Percentiles rank a stretch among this genome's conserved stretches.
Conservation (phyloP, 192 early-diverging fungal species). For the Neocallimastix lanati region DNA sequence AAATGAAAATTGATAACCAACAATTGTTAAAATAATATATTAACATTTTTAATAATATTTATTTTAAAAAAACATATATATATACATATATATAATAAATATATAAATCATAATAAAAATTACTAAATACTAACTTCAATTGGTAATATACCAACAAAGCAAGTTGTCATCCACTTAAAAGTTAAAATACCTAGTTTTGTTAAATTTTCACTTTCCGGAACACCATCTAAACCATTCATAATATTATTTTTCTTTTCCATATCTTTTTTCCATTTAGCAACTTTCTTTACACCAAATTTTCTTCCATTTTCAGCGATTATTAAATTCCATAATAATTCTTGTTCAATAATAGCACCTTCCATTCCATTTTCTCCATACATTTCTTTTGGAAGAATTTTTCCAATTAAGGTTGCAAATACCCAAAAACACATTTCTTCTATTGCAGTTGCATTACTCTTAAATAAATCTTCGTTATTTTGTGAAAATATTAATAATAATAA, state of each 20-base stretch:
- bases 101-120: background rate
- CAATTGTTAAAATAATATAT: too few relatives aligned
- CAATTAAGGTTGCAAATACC: slow-evolving; percentile 52
- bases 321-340: slow-evolving; percentile 39
- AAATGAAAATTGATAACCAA: too few relatives aligned
- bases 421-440: slow-evolving; percentile 68
- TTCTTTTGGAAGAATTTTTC: slow-evolving; percentile 49
- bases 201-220: slow-evolving; percentile 29
- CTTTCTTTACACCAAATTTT: slow-evolving; percentile 23
- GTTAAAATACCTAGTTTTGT: slow-evolving; percentile 17
- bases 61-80: too few relatives aligned
- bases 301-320: slow-evolving; percentile 14
- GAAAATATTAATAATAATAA: slow-evolving; percentile 46
- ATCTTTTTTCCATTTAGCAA: slow-evolving; percentile 19
- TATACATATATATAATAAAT: background rate
- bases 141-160: slow-evolving; percentile 63
- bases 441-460: slow-evolving; percentile 1
- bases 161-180: slow-evolving; percentile 64
- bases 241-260: slow-evolving; percentile 8
- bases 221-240: slow-evolving; percentile 25
- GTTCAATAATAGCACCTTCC: slow-evolving; percentile 52
- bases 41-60: too few relatives aligned
- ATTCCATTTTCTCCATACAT: slow-evolving; percentile 54
- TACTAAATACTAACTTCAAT: slow-evolving; percentile 23
- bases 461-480: background rate